Evolutionary conservation across 768 basidiomycete species (phyloP).

Genomic region (Termitomyces titanicus): DNA sequence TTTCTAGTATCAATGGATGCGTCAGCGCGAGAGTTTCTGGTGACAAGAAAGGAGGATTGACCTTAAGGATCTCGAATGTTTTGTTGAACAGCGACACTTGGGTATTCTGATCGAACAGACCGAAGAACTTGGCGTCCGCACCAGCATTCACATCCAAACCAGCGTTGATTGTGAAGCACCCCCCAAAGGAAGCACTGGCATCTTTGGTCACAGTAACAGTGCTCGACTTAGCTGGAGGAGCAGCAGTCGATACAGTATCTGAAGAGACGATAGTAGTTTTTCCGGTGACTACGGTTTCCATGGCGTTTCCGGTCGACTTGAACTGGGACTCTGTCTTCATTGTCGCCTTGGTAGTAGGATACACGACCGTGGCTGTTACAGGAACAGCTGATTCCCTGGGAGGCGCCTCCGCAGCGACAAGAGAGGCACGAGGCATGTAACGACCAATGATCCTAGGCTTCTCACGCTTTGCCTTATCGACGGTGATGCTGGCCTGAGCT

Average conservation of each 20-base stretch:
- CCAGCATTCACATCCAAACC: slow-evolving; percentile 28
- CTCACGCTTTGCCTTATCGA: slow-evolving; percentile 9
- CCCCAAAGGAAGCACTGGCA: slow-evolving; percentile 22
- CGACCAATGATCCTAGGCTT: slow-evolving; percentile 1
- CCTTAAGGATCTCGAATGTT: slow-evolving; percentile 30
- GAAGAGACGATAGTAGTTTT: no score
- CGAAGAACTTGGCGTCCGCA: slow-evolving; percentile 27
- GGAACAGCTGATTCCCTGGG: neutral
- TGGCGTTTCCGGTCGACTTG: no score
- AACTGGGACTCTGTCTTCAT: no score
- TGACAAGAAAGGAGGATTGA: slow-evolving; percentile 4
- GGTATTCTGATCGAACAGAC: slow-evolving; percentile 23
- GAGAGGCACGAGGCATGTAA: slow-evolving; percentile 1
- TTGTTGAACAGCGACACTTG: slow-evolving; percentile 26
- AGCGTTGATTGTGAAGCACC: slow-evolving; percentile 30
- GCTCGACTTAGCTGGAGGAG: slow-evolving; percentile 2
- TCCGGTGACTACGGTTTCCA: no score
- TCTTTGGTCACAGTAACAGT: neutral
- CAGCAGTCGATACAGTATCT: neutral
- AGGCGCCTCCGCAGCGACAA: neutral
- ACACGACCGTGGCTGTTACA: no score
- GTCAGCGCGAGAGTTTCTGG: neutral
- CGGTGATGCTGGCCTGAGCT: slow-evolving; percentile 8
- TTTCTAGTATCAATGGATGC: slow-evolving; percentile 11
- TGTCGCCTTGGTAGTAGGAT: no score